phyloP scores from a whole-genome alignment of 208 protist genomes.

The Leishmania mexicana region DNA sequence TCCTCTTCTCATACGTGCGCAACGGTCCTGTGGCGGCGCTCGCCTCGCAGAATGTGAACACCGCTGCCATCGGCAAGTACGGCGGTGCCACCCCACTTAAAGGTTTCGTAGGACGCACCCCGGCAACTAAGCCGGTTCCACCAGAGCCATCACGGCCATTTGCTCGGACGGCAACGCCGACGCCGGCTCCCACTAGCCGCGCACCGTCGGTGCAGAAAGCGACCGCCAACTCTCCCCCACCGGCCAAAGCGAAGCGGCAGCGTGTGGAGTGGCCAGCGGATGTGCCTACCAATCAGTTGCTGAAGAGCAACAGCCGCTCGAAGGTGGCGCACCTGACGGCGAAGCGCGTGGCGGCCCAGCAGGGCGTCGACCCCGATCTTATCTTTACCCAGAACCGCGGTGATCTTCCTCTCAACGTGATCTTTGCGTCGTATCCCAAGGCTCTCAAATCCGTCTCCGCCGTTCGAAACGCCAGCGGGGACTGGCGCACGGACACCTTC shows the following conservation, averaged over 20 bases:
- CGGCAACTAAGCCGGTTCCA: slow-evolving; percentile 27
- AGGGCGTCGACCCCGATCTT: slow-evolving; percentile 81
- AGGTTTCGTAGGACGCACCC: slow-evolving; percentile 30
- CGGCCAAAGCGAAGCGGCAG: slow-evolving; percentile 27
- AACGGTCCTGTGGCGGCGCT: slow-evolving; percentile 82
- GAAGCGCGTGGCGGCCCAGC: slow-evolving; percentile 74
- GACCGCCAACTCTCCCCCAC: slow-evolving; percentile 22
- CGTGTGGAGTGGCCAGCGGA: slow-evolving; percentile 75
- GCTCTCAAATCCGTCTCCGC: slow-evolving; percentile 65
- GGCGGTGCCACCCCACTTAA: slow-evolving; percentile 30
- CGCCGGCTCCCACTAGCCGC: slow-evolving; percentile 28
- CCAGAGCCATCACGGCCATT: slow-evolving; percentile 28
- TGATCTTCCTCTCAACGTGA: slow-evolving; percentile 73
- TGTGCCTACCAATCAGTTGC: slow-evolving; percentile 73
- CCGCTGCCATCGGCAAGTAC: slow-evolving; percentile 33
- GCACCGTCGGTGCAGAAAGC: slow-evolving; percentile 24
- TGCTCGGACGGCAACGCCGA: slow-evolving; percentile 39
- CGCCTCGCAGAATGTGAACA: slow-evolving; percentile 79
- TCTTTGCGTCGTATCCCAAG: slow-evolving; percentile 80
- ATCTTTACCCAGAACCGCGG: slow-evolving; percentile 80
- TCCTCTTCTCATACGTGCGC: slow-evolving; percentile 84
- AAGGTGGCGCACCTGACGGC: slow-evolving; percentile 79
- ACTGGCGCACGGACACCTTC: slow-evolving; percentile 87
- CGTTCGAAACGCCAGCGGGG: slow-evolving; percentile 75
- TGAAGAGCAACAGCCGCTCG: slow-evolving; percentile 84